A percentile compares a stretch with the other conserved stretches of the same genome.
Conservation (phyloP, 768 basidiomycete genomes). For the Lactifluus hygrophoroides region DNA sequence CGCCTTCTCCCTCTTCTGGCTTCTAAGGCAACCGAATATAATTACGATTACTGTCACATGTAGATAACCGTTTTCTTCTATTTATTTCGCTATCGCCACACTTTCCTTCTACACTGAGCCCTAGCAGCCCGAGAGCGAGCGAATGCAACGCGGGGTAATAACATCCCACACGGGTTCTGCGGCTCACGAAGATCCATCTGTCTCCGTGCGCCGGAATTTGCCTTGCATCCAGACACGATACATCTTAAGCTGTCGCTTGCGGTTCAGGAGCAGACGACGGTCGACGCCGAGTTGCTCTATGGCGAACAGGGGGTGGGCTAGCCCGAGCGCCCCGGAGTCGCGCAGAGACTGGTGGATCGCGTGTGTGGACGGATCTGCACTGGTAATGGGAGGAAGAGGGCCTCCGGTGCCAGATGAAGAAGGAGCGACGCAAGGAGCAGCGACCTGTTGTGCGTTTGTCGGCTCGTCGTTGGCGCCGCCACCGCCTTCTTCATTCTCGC, state of each 20-base stretch:
- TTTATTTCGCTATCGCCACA: not conserved
- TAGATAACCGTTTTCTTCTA: not conserved
- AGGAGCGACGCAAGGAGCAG: no score
- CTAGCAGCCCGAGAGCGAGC: not conserved
- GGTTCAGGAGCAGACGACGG: constrained; percentile 81
- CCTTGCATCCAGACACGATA: constrained; percentile 95
- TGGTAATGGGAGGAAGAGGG: no score
- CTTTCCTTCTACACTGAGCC: not conserved
- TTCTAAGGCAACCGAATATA: no score
- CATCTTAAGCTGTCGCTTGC: constrained; percentile 94
- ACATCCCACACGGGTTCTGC: not conserved
- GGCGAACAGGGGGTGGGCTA: constrained; percentile 59
- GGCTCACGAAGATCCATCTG: not conserved
- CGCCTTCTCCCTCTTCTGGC: no score
- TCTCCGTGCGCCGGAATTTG: constrained; percentile 41
- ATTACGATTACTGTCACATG: not conserved
- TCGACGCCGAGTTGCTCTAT: constrained; percentile 85
- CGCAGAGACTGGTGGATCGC: constrained; percentile 23
- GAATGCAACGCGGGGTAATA: not conserved
- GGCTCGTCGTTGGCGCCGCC: not conserved
- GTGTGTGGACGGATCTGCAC: not conserved
- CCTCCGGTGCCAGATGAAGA: no score
- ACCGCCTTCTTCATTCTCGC: not conserved
- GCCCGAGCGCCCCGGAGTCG: constrained; percentile 23
- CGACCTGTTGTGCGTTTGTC: no score